Conservation (phyloP, 805 yeast genomes). For the Barnettozyma sucrosica region DNA sequence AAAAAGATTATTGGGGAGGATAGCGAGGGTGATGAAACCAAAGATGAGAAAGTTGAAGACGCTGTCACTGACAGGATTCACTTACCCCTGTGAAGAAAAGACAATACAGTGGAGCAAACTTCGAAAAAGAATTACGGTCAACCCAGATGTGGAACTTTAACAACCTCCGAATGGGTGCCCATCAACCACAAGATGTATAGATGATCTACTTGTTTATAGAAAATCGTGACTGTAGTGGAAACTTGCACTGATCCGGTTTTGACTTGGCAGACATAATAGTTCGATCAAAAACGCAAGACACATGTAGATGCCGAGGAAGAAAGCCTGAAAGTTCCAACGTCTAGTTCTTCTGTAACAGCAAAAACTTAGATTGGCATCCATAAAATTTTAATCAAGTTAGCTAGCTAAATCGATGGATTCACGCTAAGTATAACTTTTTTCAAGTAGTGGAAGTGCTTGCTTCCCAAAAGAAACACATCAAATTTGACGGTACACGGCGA, state of each 20-base stretch:
- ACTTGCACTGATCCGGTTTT: not conserved
- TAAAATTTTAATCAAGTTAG: no score
- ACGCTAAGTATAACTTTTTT: no score
- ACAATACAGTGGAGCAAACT: not conserved
- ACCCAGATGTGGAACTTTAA: not conserved
- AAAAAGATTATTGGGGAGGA: not conserved
- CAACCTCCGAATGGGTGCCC: not conserved
- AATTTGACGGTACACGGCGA: not conserved
- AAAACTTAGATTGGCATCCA: no score
- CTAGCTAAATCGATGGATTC: no score
- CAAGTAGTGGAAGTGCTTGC: no score
- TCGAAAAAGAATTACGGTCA: no score
- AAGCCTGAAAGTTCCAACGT: no score
- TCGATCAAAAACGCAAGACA: not conserved
- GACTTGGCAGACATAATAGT: not conserved
- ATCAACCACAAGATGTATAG: not conserved
- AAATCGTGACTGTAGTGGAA: not conserved
- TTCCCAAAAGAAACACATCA: not conserved
- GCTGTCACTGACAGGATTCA: not conserved
- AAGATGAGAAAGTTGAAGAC: not conserved
- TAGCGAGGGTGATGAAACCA: not conserved
- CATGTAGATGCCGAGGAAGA: no score
- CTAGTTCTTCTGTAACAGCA: not conserved
- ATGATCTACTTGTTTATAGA: not conserved
- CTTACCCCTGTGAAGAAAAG: not conserved